Percentiles rank a stretch among this genome's conserved stretches.
phyloP scores from a whole-genome alignment of 2,329 filamentous ascomycete genomes.

The Sclerotinia sclerotiorum region DNA sequence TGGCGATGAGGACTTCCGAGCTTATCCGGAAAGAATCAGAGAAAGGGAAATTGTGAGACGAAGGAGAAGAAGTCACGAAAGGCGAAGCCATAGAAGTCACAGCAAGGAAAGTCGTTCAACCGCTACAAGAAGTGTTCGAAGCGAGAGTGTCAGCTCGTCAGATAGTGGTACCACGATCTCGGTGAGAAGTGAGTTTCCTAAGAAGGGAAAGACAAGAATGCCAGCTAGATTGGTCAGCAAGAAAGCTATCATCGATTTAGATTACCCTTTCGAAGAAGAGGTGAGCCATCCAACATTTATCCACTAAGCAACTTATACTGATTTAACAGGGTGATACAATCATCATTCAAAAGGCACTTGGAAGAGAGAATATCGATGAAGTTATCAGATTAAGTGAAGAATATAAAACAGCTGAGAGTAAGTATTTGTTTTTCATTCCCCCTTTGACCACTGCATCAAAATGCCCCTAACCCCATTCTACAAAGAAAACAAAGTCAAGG shows the following conservation, averaged over 20 bases:
- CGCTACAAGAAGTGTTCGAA: conserved; percentile 33
- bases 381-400: conserved; percentile 80
- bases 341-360: conserved; percentile 79
- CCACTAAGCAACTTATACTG: conserved; percentile 36
- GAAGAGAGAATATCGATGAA: conserved; percentile 88
- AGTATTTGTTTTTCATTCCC: conserved; percentile 33
- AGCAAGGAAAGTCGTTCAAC: conserved; percentile 37
- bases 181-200: conserved; percentile 65
- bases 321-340: conserved; percentile 69
- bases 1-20: conserved; percentile 70
- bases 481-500: conserved; percentile 18
- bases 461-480: conserved; percentile 27
- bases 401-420: conserved; percentile 58
- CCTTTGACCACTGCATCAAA: conserved; percentile 1
- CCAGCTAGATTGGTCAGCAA: conserved; percentile 78
- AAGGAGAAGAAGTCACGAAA: conserved; percentile 40
- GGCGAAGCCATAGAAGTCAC: conserved; percentile 30
- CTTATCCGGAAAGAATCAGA: conserved; percentile 57
- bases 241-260: conserved; percentile 76
- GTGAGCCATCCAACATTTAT: conserved; percentile 48
- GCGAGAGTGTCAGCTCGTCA: conserved; percentile 48
- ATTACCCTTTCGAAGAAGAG: conserved; percentile 86
- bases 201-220: conserved; percentile 87
- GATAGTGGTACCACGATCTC: conserved; percentile 46
- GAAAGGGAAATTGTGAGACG: conserved; percentile 60